Conservation (phyloP, 2,329 filamentous ascomycete genomes). For the Fusarium sp. region DNA sequence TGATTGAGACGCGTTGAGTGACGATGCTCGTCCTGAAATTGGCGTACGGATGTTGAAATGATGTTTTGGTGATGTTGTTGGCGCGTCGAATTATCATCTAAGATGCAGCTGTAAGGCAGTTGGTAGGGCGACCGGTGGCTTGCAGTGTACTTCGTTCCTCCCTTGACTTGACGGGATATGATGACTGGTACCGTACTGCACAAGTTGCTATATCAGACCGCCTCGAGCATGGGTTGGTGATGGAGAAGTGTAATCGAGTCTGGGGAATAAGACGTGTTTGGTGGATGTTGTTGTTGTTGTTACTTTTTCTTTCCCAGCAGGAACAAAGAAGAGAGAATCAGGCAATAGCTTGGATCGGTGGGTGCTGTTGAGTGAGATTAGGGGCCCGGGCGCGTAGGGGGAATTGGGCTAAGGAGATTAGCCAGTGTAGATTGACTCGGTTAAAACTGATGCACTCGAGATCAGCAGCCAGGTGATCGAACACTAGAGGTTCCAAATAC, state of each 20-base stretch:
- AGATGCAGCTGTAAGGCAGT: conserved; percentile 32
- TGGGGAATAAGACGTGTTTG: conserved; percentile 22
- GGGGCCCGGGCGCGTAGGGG: conserved; percentile 40
- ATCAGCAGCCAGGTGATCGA: conserved; percentile 13
- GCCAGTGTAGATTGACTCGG: conserved; percentile 30
- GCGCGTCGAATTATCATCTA: conserved; percentile 36
- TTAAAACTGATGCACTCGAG: conserved; percentile 22
- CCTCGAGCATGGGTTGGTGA: conserved; percentile 1
- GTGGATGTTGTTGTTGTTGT: conserved; percentile 32
- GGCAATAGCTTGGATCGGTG: conserved; percentile 27
- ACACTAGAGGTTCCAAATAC: conserved; percentile 9
- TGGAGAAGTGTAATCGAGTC: conserved; percentile 6
- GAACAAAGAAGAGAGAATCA: conserved; percentile 18
- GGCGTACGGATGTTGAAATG: conserved; percentile 22
- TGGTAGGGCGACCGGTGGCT: conserved; percentile 20
- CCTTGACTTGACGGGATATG: conserved; percentile 7
- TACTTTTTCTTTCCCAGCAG: conserved; percentile 3
- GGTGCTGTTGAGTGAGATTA: conserved; percentile 42
- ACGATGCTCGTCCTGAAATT: conserved; percentile 16
- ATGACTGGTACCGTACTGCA: conserved; percentile 8
- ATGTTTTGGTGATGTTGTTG: conserved; percentile 19
- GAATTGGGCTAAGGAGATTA: conserved; percentile 41
- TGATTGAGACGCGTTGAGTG: conserved; percentile 37
- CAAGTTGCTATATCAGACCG: conserved; percentile 10
- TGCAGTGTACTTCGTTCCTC: conserved; percentile 6